phyloP scores from a whole-genome alignment of 257 asterid genomes.

The Nyctanthes arbortristis region DNA sequence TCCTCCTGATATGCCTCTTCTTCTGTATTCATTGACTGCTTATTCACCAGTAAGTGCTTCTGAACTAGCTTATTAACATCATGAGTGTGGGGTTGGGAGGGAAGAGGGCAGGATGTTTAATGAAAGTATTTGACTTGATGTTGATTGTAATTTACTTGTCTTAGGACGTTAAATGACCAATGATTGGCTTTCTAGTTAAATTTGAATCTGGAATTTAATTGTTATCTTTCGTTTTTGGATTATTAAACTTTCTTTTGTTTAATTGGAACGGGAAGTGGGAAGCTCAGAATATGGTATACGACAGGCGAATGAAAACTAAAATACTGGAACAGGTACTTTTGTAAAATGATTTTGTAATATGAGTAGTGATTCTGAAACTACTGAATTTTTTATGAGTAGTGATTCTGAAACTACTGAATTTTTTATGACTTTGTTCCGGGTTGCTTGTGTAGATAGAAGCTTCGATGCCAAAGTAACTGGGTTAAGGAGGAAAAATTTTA shows the following conservation, averaged over 20 bases:
- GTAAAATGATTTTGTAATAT: conserved; percentile 1
- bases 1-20: conserved; percentile 8
- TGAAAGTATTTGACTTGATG: conserved; percentile 6
- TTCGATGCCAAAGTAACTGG: conserved; percentile 3
- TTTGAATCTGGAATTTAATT: neutral
- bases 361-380: neutral
- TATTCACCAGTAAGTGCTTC: conserved; percentile 43
- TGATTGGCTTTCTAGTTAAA: conserved; percentile 13
- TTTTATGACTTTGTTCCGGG: neutral
- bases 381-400: neutral
- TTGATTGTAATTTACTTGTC: conserved; percentile 5
- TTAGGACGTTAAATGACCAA: conserved; percentile 2
- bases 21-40: conserved; percentile 11
- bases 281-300: neutral
- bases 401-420: neutral
- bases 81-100: no score
- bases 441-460: neutral
- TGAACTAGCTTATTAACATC: conserved; percentile 6
- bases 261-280: neutral
- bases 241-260: conserved; percentile 5
- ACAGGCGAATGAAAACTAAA: neutral
- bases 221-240: no score
- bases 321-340: neutral
- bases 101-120: no score
- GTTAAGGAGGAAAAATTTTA: conserved; percentile 5